phyloP scores from a whole-genome alignment of 2,329 filamentous ascomycete species.

The Huntiella omanensis region DNA sequence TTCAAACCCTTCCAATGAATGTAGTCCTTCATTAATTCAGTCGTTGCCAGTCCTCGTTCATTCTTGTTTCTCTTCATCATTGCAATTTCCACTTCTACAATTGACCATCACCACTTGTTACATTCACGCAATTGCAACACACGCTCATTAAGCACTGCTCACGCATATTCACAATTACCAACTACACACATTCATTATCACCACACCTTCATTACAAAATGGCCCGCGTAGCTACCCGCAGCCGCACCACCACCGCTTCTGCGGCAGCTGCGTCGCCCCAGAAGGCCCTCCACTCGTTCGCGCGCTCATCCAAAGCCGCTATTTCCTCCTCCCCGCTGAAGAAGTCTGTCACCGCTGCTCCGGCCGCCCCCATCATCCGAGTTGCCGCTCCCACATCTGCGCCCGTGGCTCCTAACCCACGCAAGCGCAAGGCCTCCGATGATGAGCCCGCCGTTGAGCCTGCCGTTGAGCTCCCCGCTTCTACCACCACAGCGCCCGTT shows the following conservation, averaged over 20 bases:
- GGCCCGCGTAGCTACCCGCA: conserved; percentile 11
- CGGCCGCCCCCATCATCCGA: conserved; percentile 6
- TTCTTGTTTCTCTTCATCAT: background rate
- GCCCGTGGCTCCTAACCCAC: conserved; percentile 16
- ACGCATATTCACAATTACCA: background rate
- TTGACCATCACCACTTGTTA: background rate
- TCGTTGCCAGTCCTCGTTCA: background rate
- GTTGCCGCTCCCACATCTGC: conserved; percentile 15
- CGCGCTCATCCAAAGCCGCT: conserved; percentile 14
- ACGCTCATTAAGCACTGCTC: background rate
- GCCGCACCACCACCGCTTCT: conserved; percentile 5
- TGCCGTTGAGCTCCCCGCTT: conserved; percentile 12
- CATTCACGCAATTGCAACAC: no score
- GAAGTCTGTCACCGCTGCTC: conserved; percentile 13
- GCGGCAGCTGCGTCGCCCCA: conserved; percentile 6
- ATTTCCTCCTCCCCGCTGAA: conserved; percentile 15
- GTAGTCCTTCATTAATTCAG: no score
- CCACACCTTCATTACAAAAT: conserved; percentile 2
- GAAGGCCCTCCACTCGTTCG: conserved; percentile 7
- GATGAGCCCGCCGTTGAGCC: conserved; percentile 15
- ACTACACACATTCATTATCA: background rate
- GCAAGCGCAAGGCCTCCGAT: conserved; percentile 22
- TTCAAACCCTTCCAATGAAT: no score
- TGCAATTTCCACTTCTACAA: background rate
- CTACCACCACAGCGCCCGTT: conserved; percentile 6